Conservation (phyloP, 1,284 basidiomycete species). For the Ustilago vetiveriae region DNA sequence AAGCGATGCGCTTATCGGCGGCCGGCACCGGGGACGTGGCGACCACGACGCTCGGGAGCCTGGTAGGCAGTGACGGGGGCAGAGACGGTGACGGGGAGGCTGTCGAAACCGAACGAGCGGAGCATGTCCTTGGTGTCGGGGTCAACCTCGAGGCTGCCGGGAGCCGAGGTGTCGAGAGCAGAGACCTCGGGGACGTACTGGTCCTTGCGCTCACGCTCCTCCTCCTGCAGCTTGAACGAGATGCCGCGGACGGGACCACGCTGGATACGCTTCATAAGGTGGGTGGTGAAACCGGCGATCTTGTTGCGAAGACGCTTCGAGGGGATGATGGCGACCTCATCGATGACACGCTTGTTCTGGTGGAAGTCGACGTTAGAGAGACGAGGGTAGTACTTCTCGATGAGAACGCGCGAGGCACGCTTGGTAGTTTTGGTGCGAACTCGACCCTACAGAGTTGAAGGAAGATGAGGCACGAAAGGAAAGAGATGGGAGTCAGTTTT, state of each 20-base stretch:
- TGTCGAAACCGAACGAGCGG: constrained; percentile 64
- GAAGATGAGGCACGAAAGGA: neutral
- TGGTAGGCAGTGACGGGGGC: constrained; percentile 64
- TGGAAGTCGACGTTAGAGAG: constrained; percentile 62
- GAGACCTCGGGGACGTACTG: constrained; percentile 68
- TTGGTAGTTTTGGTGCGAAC: constrained; percentile 99
- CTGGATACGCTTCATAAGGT: constrained; percentile 99
- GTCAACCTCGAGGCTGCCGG: constrained; percentile 65
- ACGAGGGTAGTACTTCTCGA: constrained; percentile 91
- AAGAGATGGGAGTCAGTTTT: neutral
- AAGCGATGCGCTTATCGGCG: constrained; percentile 57
- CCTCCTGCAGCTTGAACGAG: constrained; percentile 99
- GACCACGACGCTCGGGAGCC: constrained; percentile 64
- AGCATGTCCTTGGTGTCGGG: constrained; percentile 68
- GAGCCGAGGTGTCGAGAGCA: constrained; percentile 65
- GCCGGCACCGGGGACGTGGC: constrained; percentile 66
- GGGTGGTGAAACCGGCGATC: constrained; percentile 99
- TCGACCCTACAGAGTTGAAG: constrained; percentile 79
- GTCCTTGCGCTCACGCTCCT: constrained; percentile 96
- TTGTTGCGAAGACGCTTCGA: constrained; percentile 99
- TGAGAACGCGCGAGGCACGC: constrained; percentile 97
- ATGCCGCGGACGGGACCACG: constrained; percentile 99
- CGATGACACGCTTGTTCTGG: constrained; percentile 99
- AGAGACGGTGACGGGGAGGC: constrained; percentile 64
- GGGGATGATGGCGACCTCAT: constrained; percentile 90